phyloP scores from a whole-genome alignment of 257 asterid species.

The Nicotiana obtusifolia region DNA sequence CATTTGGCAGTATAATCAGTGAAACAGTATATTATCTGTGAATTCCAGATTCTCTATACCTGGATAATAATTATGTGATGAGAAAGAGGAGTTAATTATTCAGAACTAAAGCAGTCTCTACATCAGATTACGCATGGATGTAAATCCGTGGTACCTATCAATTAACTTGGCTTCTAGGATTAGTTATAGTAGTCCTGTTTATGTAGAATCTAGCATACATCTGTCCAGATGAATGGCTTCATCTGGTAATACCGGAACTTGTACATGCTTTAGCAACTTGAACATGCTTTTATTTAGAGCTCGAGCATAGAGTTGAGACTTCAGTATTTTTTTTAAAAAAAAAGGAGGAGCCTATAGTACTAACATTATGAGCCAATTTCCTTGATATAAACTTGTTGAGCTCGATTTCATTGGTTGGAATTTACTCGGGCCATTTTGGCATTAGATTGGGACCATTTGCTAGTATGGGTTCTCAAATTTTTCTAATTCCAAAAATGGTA shows the following conservation, averaged over 20 bases:
- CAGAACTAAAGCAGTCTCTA: background rate
- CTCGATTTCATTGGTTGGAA: background rate
- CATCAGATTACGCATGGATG: background rate
- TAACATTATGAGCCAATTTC: background rate
- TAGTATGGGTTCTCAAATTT: background rate
- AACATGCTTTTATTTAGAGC: background rate
- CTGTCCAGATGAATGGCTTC: background rate
- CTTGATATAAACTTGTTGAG: background rate
- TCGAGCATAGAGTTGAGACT: background rate
- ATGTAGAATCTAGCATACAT: background rate
- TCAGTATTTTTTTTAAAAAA: background rate
- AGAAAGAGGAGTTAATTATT: background rate
- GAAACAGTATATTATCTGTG: background rate
- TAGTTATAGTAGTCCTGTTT: background rate
- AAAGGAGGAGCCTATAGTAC: background rate
- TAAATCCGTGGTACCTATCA: background rate
- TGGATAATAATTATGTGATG: background rate
- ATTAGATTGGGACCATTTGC: background rate
- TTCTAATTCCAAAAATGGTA: background rate
- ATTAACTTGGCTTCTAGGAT: background rate
- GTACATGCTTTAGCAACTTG: background rate
- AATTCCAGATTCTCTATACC: background rate
- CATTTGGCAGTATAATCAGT: background rate
- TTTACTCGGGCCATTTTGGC: background rate
- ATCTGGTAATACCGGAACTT: background rate